phyloP scores from a whole-genome alignment of 2,329 filamentous ascomycete species.

The Eutypella sp. region DNA sequence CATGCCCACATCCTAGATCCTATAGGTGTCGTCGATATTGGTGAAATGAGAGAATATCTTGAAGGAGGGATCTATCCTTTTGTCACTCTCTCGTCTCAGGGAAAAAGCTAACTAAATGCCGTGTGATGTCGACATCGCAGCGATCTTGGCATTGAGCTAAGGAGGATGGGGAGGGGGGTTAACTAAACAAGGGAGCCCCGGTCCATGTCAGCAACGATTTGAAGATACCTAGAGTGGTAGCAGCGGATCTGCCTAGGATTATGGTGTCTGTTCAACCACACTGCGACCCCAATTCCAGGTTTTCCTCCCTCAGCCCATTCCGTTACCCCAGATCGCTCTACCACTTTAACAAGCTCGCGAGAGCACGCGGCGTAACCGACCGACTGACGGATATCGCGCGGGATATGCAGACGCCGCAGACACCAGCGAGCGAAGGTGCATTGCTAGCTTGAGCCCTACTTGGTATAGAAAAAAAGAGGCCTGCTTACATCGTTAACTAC shows the following conservation, averaged over 20 bases:
- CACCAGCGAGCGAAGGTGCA: background rate
- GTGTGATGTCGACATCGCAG: background rate
- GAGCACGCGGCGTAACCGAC: background rate
- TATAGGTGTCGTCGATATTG: background rate
- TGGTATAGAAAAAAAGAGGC: background rate
- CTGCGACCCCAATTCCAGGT: conserved; percentile 1
- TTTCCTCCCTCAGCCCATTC: conserved; percentile 1
- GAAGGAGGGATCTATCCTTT: no score
- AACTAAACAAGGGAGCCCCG: background rate
- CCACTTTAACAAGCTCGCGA: background rate
- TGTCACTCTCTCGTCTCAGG: no score
- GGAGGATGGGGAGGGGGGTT: no score
- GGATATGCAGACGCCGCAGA: background rate
- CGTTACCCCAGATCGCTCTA: background rate
- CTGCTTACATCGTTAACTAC: no score
- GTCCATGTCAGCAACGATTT: background rate
- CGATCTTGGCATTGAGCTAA: background rate
- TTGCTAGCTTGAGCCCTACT: background rate
- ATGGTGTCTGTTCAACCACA: background rate
- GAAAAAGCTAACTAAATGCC: no score
- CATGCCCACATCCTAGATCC: background rate
- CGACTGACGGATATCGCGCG: background rate
- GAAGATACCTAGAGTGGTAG: background rate
- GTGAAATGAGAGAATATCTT: no score
- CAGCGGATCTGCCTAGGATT: background rate